Base-by-base conservation (phyloP, 78 protist species). In the Goniomonas avonlea region DNA sequence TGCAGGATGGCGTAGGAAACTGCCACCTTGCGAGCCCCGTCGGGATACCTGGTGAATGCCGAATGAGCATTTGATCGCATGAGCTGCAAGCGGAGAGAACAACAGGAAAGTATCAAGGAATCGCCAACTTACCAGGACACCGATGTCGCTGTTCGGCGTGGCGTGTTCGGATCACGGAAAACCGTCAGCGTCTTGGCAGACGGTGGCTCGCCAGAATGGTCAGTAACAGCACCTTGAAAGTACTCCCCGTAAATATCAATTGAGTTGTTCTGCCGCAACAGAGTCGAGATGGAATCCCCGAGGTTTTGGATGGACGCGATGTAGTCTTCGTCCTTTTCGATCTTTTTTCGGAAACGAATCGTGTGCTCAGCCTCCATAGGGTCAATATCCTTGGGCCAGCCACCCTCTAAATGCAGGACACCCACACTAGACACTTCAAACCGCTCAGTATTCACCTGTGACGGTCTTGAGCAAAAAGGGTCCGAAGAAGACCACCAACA, bases 81-180 rank as follows among this genome's bases (percentile, higher is more conserved):
- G n/a, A n/a, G n/a, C n/a, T n/a, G n/a, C n/a, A n/a, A n/a, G n/a
- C n/a, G n/a, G n/a, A n/a, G n/a, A n/a, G n/a, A n/a, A n/a, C n/a
- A n/a, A n/a, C n/a, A n/a, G n/a, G n/a, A n/a, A n/a, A n/a, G n/a
- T n/a, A n/a, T n/a, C n/a, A n/a, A n/a, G n/a, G n/a, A n/a, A n/a
- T n/a, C n/a, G n/a, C n/a, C n/a, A n/a, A 88, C 86, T 9, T 66
- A 43, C 90, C 89, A 91, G 23, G 92, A 83, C 3, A 91, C 25
- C 50, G 20, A 1, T 2, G 63, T 32, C 21, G 84, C 91, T 0
- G 90, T 53, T 1, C 94, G 85, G 68, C 50, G 60, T 31, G 73
- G 18, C 53, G 35, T 5, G 48, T 40, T 37, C 27, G 91, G 91
- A 60, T 87, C 91, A 18, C 84, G 47, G 76, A 89, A 89, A 50